Percentiles rank a stretch among this genome's conserved stretches.
Conservation (phyloP, 2,329 filamentous ascomycete genomes). For the Colletotrichum navitas region DNA sequence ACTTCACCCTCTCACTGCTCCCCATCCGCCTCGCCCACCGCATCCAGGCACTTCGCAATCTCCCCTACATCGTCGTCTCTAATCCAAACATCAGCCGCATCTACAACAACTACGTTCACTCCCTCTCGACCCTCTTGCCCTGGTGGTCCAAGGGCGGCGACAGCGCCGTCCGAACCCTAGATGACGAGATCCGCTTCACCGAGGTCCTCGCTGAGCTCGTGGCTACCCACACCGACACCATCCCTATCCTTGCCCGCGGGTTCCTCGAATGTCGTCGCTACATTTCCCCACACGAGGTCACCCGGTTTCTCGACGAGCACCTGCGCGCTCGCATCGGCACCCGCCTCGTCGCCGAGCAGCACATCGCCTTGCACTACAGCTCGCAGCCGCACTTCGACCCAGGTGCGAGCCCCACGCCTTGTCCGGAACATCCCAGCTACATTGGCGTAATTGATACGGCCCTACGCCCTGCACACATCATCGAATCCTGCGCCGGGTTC, state of each 20-base stretch:
- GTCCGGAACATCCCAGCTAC: constrained; percentile 72
- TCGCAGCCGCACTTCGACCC: constrained; percentile 77
- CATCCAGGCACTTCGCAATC: constrained; percentile 90
- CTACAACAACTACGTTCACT: constrained; percentile 96
- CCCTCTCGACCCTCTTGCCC: constrained; percentile 88
- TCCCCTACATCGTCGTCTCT: constrained; percentile 98
- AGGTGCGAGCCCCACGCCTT: constrained; percentile 62
- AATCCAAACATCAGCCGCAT: constrained; percentile 95
- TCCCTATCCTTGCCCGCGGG: constrained; percentile 89
- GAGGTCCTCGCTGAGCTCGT: constrained; percentile 96
- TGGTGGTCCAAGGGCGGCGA: constrained; percentile 64
- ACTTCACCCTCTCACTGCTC: constrained; percentile 93
- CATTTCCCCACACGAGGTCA: constrained; percentile 86
- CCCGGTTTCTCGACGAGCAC: constrained; percentile 91
- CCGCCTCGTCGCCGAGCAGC: constrained; percentile 93
- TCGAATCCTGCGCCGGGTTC: constrained; percentile 87
- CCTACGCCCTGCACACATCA: constrained; percentile 82
- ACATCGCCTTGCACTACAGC: constrained; percentile 87
- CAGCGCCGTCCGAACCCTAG: constrained; percentile 75
- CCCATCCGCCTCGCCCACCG: constrained; percentile 93
- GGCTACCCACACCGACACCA: constrained; percentile 93
- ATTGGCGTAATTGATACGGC: constrained; percentile 97
- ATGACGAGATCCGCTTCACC: constrained; percentile 92
- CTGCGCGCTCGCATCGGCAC: constrained; percentile 94
- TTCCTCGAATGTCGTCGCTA: constrained; percentile 96